Evolutionary conservation across 2,329 filamentous ascomycete species (phyloP), one percentile per base, ranked within the genome.

Genomic region (Sporothrix brasiliensis): DNA sequence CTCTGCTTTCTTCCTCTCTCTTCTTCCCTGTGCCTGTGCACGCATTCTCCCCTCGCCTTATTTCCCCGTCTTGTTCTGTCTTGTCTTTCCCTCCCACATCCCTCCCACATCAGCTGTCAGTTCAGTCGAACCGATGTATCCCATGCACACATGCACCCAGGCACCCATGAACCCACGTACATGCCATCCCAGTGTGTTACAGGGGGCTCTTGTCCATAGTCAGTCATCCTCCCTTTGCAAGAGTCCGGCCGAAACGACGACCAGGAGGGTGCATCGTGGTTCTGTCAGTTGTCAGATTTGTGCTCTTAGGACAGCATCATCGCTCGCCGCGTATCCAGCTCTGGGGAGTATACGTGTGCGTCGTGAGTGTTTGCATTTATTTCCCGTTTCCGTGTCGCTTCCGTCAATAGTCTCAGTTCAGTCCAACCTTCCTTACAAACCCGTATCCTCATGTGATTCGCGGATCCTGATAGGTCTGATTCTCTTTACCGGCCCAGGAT

Each of bases 211-310:
- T 49, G 3, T 5, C 4, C 44, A 49, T 6, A 7, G 19, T 5
- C 49, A 9, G 19, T 21, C 49, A n/a, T n/a, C 4, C 14, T 7
- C 14, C 16, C 47, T 16, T 19, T 19, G 16, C 19, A 16, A 50
- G n/a, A 61, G 58, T 47, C 39, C n/a, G 58, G 58, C 58, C 58
- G 58, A 27, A 61, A 60, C n/a, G n/a, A 44, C 41, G 41, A 9
- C 34, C 11, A 61, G n/a, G 39, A 61, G 24, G 47, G 9, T 21
- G 39, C 41, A 47, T 24, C 5, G 21, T 27, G 39, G 6, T 61
- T 47, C 39, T 27, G 21, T 61, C 58, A 61, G n/a, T 47, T 61
- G 14, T 61, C 39, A 61, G n/a, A 16, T 61, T 61, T 21, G 19
- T 50, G 11, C 11, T 16, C 41, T 11, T 13, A 3, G 14, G 14